phyloP scores from a whole-genome alignment of 352 stramenopile species.

The Phytopythium oedochilum region DNA sequence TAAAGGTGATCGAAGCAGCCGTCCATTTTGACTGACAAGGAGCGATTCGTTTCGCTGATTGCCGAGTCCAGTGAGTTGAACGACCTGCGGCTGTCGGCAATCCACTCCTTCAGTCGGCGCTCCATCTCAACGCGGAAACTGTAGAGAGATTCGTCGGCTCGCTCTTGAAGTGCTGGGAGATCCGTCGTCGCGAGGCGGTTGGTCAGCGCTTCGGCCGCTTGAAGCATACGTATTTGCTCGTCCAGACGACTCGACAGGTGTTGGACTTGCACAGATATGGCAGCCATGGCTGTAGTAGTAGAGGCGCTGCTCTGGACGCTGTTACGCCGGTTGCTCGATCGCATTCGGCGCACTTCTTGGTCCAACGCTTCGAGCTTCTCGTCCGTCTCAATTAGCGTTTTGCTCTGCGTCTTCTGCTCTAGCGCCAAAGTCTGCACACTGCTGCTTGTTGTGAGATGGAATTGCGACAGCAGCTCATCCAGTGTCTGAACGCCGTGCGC shows the following conservation, averaged over 20 bases:
- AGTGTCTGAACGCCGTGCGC: slow-evolving; percentile 31
- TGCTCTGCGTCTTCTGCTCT: slow-evolving; percentile 28
- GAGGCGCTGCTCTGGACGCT: slow-evolving; percentile 22
- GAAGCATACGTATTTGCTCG: slow-evolving; percentile 18
- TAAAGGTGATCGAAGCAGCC: slow-evolving; percentile 37
- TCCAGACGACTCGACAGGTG: slow-evolving; percentile 29
- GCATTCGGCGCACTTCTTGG: slow-evolving; percentile 45
- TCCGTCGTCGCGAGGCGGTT: slow-evolving; percentile 30
- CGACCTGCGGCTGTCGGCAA: slow-evolving; percentile 25
- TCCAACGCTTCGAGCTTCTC: slow-evolving; percentile 55
- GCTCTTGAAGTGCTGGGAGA: slow-evolving; percentile 30
- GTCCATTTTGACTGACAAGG: slow-evolving; percentile 22
- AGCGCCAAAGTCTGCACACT: slow-evolving; percentile 39
- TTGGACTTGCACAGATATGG: slow-evolving; percentile 29
- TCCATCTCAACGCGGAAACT: slow-evolving; percentile 42
- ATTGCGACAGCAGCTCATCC: slow-evolving; percentile 28
- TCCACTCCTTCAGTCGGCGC: slow-evolving; percentile 31
- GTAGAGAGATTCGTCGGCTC: slow-evolving; percentile 32
- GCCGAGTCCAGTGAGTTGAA: slow-evolving; percentile 23
- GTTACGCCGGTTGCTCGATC: slow-evolving; percentile 29
- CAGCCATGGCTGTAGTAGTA: slow-evolving; percentile 13
- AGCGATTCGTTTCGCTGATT: slow-evolving; percentile 12
- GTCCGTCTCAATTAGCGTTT: slow-evolving; percentile 44
- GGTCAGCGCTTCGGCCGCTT: slow-evolving; percentile 25
- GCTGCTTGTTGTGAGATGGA: slow-evolving; percentile 28